phyloP scores from a whole-genome alignment of 2,329 filamentous ascomycete genomes.

The Cladosporium sp. region DNA sequence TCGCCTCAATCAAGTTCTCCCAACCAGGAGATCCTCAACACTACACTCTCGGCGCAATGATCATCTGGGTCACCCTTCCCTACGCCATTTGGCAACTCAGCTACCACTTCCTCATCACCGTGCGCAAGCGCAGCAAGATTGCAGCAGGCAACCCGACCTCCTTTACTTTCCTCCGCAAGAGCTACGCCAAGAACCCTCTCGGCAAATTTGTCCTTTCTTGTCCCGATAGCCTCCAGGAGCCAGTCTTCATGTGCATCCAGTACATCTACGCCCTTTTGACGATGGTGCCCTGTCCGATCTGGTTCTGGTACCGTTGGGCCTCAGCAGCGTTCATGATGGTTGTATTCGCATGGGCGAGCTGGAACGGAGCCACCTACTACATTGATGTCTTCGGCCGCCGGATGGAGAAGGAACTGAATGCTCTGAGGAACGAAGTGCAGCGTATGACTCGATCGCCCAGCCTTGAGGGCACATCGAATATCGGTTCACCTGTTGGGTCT shows the following conservation, averaged over 20 bases:
- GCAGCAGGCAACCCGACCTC: constrained; percentile 92
- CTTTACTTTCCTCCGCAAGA: constrained; percentile 93
- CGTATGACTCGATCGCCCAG: constrained; percentile 35
- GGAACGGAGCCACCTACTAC: constrained; percentile 96
- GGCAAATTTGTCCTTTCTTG: constrained; percentile 80
- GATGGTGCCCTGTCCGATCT: constrained; percentile 90
- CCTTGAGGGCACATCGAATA: constrained; percentile 25
- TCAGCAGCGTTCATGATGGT: constrained; percentile 73
- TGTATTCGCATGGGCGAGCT: constrained; percentile 93
- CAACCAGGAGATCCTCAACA: constrained; percentile 71
- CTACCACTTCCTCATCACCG: constrained; percentile 94
- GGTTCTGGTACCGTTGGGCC: constrained; percentile 86
- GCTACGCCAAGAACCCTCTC: constrained; percentile 86
- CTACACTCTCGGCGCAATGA: constrained; percentile 76
- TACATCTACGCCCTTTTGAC: constrained; percentile 87
- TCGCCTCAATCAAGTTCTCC: constrained; percentile 75
- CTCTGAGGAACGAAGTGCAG: constrained; percentile 77
- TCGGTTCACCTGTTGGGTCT: constrained; percentile 29
- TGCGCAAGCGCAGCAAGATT: constrained; percentile 93
- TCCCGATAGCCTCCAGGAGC: constrained; percentile 74
- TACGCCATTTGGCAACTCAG: constrained; percentile 89
- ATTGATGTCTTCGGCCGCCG: constrained; percentile 97
- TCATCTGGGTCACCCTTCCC: constrained; percentile 89
- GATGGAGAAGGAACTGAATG: constrained; percentile 94
- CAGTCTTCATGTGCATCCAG: constrained; percentile 94